phyloP scores from a whole-genome alignment of 495 filamentous ascomycete species.

The Usnea hakonensis region DNA sequence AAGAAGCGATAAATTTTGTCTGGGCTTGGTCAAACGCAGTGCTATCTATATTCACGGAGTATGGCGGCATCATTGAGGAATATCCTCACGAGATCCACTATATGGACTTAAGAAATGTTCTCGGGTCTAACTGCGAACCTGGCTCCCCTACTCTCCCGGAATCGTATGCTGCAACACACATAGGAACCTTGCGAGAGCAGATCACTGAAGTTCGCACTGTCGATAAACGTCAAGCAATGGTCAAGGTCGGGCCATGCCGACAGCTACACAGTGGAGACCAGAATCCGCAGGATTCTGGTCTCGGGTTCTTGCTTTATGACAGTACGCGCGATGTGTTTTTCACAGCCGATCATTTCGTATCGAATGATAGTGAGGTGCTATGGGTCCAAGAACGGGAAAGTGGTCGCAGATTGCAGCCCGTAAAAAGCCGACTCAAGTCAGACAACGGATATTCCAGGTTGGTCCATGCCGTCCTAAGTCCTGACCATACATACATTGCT shows the following conservation, averaged over 20 bases:
- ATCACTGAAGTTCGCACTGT: neutral
- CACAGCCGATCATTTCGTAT: neutral
- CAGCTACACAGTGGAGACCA: neutral
- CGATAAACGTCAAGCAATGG: neutral
- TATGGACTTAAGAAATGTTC: neutral
- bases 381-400: neutral
- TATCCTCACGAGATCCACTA: neutral
- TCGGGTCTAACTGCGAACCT: neutral
- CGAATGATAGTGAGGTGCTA: neutral
- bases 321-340: neutral
- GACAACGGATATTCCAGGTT: neutral
- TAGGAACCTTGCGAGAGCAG: neutral
- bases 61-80: neutral
- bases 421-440: neutral
- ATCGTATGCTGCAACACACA: slow-evolving; percentile 1
- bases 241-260: neutral
- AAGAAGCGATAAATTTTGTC: neutral
- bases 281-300: neutral
- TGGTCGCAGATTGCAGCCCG: slow-evolving; percentile 2
- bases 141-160: neutral
- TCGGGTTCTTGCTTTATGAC: neutral
- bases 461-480: neutral
- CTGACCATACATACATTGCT: neutral
- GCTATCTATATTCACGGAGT: slow-evolving; percentile 1
- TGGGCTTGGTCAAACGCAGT: slow-evolving; percentile 2